These are phyloP conservation scores for Orbilia brochopaga DNA, from an alignment of 2,329 filamentous ascomycete species.

Conservation along the genomic window DNA sequence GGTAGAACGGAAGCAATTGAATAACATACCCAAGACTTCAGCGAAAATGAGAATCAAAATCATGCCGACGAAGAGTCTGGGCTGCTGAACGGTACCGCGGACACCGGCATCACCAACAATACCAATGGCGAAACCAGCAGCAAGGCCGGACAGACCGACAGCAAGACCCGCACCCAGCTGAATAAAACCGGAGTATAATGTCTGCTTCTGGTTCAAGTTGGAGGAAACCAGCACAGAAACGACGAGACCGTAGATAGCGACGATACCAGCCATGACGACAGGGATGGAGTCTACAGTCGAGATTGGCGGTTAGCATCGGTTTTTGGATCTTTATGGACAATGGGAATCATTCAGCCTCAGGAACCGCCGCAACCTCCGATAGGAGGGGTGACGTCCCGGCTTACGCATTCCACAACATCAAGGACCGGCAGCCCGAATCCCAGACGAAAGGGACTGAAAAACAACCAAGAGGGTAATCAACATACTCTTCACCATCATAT, in stretches of 20 bases:
- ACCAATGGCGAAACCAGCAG: conserved; percentile 82
- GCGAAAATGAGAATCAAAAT: conserved; percentile 99
- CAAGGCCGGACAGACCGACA: conserved; percentile 81
- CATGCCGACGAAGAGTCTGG: conserved; percentile 92
- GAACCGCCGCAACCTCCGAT: not conserved
- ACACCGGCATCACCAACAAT: conserved; percentile 90
- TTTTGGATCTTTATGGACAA: conserved; percentile 42
- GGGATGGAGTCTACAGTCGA: conserved; percentile 83
- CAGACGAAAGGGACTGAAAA: conserved; percentile 4
- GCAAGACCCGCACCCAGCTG: conserved; percentile 82
- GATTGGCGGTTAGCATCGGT: conserved; percentile 25
- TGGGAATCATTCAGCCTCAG: not conserved
- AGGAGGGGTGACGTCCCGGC: conserved; percentile 36
- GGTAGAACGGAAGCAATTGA: not conserved
- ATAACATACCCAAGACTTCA: conserved; percentile 84
- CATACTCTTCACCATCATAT: conserved; percentile 99
- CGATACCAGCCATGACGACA: conserved; percentile 99
- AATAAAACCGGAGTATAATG: conserved; percentile 82
- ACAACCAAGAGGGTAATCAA: conserved; percentile 18
- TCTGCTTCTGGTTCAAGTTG: conserved; percentile 72
- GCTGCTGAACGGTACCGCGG: conserved; percentile 81
- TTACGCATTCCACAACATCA: conserved; percentile 31
- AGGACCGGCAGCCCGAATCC: conserved; percentile 7
- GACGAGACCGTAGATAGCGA: conserved; percentile 96
- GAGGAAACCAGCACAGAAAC: conserved; percentile 87